Evolutionary conservation across 2,329 filamentous ascomycete species (phyloP).

Genomic region (Fusarium circinatum): DNA sequence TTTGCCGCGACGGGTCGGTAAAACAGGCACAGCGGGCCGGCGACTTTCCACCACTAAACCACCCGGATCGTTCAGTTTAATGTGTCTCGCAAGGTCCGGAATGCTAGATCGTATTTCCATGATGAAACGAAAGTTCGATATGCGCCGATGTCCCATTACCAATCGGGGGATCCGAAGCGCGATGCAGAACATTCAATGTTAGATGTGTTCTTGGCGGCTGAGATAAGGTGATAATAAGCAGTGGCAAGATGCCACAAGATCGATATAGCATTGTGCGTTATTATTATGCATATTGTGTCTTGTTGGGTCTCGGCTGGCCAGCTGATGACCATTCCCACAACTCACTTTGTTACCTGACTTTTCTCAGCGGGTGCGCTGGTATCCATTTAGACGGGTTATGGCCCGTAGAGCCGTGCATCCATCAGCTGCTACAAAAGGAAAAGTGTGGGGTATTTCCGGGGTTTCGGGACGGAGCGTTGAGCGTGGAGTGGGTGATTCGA

Average conservation of each 20-base stretch:
- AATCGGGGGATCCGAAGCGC: background rate
- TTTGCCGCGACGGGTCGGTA: constrained; percentile 10
- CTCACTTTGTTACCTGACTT: background rate
- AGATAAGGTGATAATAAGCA: constrained; percentile 1
- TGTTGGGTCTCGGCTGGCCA: background rate
- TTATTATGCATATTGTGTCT: constrained; percentile 11
- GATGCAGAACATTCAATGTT: background rate
- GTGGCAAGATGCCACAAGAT: constrained; percentile 4
- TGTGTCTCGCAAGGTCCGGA: background rate
- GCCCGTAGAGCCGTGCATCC: constrained; percentile 39
- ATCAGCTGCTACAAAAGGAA: constrained; percentile 29
- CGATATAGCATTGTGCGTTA: constrained; percentile 8
- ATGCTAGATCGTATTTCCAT: background rate
- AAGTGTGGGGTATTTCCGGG: constrained; percentile 40
- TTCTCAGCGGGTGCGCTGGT: constrained; percentile 1
- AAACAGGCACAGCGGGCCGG: constrained; percentile 28
- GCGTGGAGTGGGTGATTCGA: constrained; percentile 29
- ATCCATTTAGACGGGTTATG: constrained; percentile 21
- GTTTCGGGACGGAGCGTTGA: constrained; percentile 43
- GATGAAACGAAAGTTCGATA: background rate
- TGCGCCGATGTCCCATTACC: background rate
- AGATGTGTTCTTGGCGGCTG: background rate
- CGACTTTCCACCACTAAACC: constrained; percentile 4
- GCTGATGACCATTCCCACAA: background rate
- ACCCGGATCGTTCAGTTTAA: background rate